Evolutionary conservation across 2,329 filamentous ascomycete species (phyloP).

Genomic region (Trichoderma oligosporum): DNA sequence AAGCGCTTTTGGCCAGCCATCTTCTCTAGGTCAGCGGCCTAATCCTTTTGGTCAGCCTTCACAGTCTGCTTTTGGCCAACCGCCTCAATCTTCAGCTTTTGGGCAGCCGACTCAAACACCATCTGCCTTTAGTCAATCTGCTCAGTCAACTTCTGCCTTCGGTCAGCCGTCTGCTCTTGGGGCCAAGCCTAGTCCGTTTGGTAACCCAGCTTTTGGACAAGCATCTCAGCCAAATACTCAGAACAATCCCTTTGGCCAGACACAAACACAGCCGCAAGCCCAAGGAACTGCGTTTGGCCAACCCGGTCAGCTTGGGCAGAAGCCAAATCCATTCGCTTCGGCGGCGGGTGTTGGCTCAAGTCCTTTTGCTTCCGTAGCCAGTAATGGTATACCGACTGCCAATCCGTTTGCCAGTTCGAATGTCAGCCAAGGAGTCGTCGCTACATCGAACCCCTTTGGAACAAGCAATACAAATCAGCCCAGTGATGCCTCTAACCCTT

Average conservation of each 20-base stretch:
- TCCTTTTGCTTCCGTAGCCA: conserved; percentile 27
- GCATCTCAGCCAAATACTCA: conserved; percentile 31
- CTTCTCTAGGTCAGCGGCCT: conserved; percentile 29
- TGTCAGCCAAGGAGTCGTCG: conserved; percentile 14
- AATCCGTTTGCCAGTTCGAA: conserved; percentile 31
- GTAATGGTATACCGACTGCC: conserved; percentile 23
- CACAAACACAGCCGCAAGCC: conserved; percentile 24
- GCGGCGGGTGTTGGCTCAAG: conserved; percentile 21
- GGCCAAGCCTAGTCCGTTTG: conserved; percentile 35
- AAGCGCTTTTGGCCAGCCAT: conserved; percentile 41
- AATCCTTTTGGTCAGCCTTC: conserved; percentile 36
- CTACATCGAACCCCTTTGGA: conserved; percentile 19
- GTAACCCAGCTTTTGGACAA: conserved; percentile 34
- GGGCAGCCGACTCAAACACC: conserved; percentile 35
- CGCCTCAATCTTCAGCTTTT: conserved; percentile 34
- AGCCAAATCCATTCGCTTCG: conserved; percentile 37
- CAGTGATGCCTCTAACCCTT: conserved; percentile 24
- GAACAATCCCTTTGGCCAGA: conserved; percentile 31
- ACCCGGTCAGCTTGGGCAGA: conserved; percentile 35
- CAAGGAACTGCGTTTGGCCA: conserved; percentile 34
- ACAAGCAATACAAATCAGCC: conserved; percentile 11
- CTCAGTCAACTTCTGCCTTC: conserved; percentile 35
- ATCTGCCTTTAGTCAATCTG: conserved; percentile 37
- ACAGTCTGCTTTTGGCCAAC: conserved; percentile 32
- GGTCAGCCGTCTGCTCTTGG: conserved; percentile 40